Evolutionary conservation across 306 rosid genomes (phyloP), one percentile per base, ranked within the genome.

Genomic region (Cercis canadensis): DNA sequence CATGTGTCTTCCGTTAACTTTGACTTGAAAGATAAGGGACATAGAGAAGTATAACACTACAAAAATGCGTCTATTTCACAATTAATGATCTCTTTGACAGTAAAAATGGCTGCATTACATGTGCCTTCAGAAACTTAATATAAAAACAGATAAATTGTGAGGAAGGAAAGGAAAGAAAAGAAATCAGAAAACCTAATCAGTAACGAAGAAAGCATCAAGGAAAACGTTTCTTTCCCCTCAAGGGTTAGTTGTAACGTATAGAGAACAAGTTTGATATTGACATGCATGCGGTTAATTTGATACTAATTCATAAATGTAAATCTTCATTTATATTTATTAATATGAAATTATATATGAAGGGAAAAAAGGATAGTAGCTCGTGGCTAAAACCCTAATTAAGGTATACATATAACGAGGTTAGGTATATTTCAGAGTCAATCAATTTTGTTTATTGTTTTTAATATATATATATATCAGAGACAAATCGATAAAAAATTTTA

Each of bases 361-460:
- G 15, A 13, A 12, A 62, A 39, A 18, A 37, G 7, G 1, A 0
- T 13, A 50, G 4, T 50, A 11, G 55, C 3, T 15, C 24, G 11
- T 11, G 2, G 6, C 5, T 0, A n/a, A 47, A 10, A 1, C 29
- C 29, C 3, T 24, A 24, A 24, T 1, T 24, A 10, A n/a, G n/a
- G n/a, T n/a, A n/a, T n/a, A 19, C 2, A 13, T n/a, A 43, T 40
- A 21, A 36, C 2, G 5, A 32, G 15, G 40, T 44, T 51, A 75
- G 16, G 55, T 21, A 45, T 40, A 11, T 54, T 33, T 67, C 70
- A 21, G 10, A 15, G 75, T 45, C 80, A 24, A 52, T 69, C 47
- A 52, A 14, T n/a, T 13, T 40, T 18, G 9, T 21, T 24, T 8
- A 7, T 67, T 0, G 6, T 31, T 57, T 31, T 57, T 10, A 10